Evolutionary conservation across 2,329 filamentous ascomycete species (phyloP).

Genomic region (Claviceps fusiformis): DNA sequence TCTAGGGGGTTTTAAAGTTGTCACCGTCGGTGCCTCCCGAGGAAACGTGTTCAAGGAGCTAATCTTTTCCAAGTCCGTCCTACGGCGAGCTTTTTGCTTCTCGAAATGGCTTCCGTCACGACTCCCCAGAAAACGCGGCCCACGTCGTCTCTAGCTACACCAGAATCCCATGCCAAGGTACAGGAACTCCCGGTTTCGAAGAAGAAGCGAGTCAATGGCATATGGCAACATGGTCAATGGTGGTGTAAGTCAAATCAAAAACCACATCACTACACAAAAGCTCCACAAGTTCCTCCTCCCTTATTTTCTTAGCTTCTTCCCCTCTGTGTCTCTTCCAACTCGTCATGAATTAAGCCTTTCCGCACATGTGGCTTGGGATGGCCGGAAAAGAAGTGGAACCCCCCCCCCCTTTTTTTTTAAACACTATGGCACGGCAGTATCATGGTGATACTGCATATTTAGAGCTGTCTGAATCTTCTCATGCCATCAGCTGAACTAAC

Average conservation of each 20-base stretch:
- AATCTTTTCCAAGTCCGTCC: not conserved
- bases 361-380: not conserved
- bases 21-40: not conserved
- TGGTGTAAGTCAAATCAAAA: constrained; percentile 18
- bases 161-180: constrained; percentile 1
- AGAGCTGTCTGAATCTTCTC: not conserved
- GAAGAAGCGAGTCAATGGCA: constrained; percentile 20
- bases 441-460: not conserved
- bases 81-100: not conserved
- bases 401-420: not conserved
- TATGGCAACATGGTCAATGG: constrained; percentile 21
- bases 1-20: not conserved
- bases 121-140: constrained; percentile 1
- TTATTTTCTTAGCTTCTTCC: not conserved
- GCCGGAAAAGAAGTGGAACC: not conserved
- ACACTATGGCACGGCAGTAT: not conserved
- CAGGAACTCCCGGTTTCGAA: constrained; percentile 13
- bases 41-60: too few species aligned
- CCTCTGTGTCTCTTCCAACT: not conserved
- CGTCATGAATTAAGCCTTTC: not conserved
- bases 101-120: not conserved
- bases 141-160: not conserved
- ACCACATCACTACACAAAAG: not conserved
- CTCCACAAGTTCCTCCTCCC: not conserved
- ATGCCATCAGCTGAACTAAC: not conserved